Evolutionary conservation across 495 filamentous ascomycete genomes (phyloP).

Genomic region (Sabuloglossum arenarium): DNA sequence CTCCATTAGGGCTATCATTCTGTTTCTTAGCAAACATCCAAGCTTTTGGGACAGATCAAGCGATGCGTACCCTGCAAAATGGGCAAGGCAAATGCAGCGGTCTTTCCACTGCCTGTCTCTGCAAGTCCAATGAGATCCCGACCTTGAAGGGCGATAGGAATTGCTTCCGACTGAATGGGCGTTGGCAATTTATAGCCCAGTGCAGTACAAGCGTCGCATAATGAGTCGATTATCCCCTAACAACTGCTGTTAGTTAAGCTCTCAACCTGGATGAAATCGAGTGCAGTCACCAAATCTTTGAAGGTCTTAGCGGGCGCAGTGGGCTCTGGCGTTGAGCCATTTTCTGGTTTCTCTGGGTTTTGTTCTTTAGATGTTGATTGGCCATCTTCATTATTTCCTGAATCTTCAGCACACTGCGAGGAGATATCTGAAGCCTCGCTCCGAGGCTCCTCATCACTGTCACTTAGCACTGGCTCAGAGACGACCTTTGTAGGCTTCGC

Average conservation of each 20-base stretch:
- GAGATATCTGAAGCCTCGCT: not conserved
- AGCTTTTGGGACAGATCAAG: not conserved
- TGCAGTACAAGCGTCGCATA: constrained; percentile 67
- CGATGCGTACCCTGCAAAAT: constrained; percentile 42
- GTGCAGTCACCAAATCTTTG: constrained; percentile 37
- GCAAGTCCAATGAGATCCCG: constrained; percentile 84
- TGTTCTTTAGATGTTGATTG: not conserved
- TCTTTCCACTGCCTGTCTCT: constrained; percentile 90
- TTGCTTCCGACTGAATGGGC: constrained; percentile 22
- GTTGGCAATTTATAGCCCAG: constrained; percentile 64
- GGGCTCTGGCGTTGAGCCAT: not conserved
- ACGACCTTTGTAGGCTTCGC: not conserved
- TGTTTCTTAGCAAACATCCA: not conserved
- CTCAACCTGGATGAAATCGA: not conserved
- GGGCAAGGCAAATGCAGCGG: constrained; percentile 73
- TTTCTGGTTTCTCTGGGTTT: not conserved
- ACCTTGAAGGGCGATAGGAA: constrained; percentile 18
- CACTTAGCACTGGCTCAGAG: not conserved
- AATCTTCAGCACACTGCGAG: not conserved
- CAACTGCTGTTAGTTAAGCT: constrained; percentile 4
- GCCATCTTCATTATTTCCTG: not conserved
- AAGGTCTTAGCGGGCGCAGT: constrained; percentile 36
- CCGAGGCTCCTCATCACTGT: not conserved
- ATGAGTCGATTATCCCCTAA: constrained; percentile 61
- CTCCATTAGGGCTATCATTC: constrained; percentile 44